Evolutionary conservation across 441 rosid genomes (phyloP).

Genomic region (Omphalea diandra): DNA sequence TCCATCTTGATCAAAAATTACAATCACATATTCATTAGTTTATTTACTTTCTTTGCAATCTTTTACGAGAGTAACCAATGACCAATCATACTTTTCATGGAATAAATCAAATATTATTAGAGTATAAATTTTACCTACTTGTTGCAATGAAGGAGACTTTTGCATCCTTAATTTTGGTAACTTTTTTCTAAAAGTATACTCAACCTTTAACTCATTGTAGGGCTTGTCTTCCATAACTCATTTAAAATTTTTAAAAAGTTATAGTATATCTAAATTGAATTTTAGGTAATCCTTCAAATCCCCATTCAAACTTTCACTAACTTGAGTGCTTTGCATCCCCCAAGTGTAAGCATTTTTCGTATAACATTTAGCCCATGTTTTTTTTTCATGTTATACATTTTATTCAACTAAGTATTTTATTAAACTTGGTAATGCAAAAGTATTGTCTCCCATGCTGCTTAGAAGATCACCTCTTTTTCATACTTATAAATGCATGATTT

Average conservation of each 20-base stretch:
- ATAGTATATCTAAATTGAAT: background rate
- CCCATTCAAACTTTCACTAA: no score
- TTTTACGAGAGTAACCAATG: background rate
- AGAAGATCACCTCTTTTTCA: no score
- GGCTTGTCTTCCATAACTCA: background rate
- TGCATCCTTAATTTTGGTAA: background rate
- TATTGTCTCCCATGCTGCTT: no score
- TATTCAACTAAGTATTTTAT: no score
- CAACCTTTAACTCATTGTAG: background rate
- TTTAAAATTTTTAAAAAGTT: constrained; percentile 1
- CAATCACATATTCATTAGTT: background rate
- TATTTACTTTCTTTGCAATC: background rate
- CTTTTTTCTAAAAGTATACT: background rate
- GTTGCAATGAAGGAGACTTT: background rate
- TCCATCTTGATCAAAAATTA: no score
- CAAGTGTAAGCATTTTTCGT: no score
- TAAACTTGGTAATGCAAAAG: no score
- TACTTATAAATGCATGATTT: no score
- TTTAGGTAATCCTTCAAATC: no score
- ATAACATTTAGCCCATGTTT: no score
- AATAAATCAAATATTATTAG: background rate
- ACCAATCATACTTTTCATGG: background rate
- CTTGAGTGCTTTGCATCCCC: no score
- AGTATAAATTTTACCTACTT: background rate
- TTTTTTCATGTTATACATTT: no score